Conservation (phyloP, 768 basidiomycete genomes). For the Polyporus arcularius region DNA sequence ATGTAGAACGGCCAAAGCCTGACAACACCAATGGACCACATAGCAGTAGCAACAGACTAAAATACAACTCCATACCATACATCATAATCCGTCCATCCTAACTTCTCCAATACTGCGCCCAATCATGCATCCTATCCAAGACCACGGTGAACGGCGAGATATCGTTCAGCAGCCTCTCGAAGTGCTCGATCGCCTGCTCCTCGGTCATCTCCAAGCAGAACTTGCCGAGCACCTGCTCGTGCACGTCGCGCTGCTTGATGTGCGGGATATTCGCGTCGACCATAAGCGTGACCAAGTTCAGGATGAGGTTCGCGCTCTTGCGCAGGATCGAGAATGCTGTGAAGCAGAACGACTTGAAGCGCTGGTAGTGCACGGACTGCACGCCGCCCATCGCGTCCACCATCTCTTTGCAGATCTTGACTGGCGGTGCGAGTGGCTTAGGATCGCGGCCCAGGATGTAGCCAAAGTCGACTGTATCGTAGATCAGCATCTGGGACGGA, state of each 20-base stretch:
- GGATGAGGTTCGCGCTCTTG: constrained; percentile 95
- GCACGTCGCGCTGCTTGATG: constrained; percentile 88
- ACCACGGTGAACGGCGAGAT: constrained; percentile 93
- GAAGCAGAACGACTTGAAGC: constrained; percentile 96
- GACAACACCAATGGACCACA: not conserved
- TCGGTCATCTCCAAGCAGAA: constrained; percentile 93
- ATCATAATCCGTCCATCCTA: constrained; percentile 29
- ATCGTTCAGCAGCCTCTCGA: constrained; percentile 91
- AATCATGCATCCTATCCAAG: constrained; percentile 89
- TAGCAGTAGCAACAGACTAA: not conserved
- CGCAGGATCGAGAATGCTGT: constrained; percentile 97
- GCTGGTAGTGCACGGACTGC: constrained; percentile 90
- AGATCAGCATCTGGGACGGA: constrained; percentile 11
- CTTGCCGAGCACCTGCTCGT: constrained; percentile 93
- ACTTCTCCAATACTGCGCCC: constrained; percentile 88
- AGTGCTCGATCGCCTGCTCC: constrained; percentile 97
- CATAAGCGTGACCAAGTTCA: constrained; percentile 97
- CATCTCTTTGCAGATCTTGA: constrained; percentile 99
- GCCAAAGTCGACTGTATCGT: constrained; percentile 85
- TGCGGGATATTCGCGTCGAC: constrained; percentile 97
- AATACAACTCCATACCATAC: not conserved
- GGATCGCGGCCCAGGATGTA: constrained; percentile 98
- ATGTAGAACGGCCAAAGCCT: not conserved
- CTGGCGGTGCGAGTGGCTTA: constrained; percentile 95
- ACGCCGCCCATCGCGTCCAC: constrained; percentile 99